A percentile compares a stretch with the other conserved stretches of the same genome.
Conservation (phyloP, 306 rosid genomes). For the Mimosa bimucronata region DNA sequence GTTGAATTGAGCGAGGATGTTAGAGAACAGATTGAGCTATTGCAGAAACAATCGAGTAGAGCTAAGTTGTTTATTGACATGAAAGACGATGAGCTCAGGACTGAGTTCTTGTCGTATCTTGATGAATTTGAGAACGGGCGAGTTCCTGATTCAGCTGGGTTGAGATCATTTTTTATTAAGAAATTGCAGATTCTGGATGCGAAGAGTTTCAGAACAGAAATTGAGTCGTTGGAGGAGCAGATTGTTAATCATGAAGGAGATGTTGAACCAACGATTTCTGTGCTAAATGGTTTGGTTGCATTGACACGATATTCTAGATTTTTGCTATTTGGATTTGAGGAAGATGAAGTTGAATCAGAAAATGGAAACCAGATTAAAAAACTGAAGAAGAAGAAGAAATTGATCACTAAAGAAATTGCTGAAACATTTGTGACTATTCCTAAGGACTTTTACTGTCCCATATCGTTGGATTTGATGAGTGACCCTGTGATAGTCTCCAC, state of each 20-base stretch:
- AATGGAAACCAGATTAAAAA: slow-evolving; percentile 48
- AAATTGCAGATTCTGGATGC: slow-evolving; percentile 65
- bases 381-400: slow-evolving; percentile 53
- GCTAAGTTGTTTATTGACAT: slow-evolving; percentile 61
- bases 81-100: slow-evolving; percentile 63
- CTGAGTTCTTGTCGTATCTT: slow-evolving; percentile 54
- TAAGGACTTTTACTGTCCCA: slow-evolving; percentile 83
- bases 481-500: slow-evolving; percentile 89
- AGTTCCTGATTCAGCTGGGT: slow-evolving; percentile 56
- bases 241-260: slow-evolving; percentile 92
- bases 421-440: slow-evolving; percentile 79
- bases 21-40: slow-evolving; percentile 80
- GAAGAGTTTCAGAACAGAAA: slow-evolving; percentile 67
- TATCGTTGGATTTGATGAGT: slow-evolving; percentile 83
- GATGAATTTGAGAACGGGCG: slow-evolving; percentile 68
- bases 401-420: slow-evolving; percentile 72
- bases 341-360: slow-evolving; percentile 63
- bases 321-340: slow-evolving; percentile 84
- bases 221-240: slow-evolving; percentile 93
- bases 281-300: slow-evolving; percentile 88
- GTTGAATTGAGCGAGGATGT: slow-evolving; percentile 70
- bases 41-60: slow-evolving; percentile 73
- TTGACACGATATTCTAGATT: slow-evolving; percentile 85
- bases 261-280: slow-evolving; percentile 74
- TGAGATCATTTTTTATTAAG: slow-evolving; percentile 58